Base-by-base conservation (phyloP, 495 filamentous ascomycete genomes). In the Tuber calosporum region DNA sequence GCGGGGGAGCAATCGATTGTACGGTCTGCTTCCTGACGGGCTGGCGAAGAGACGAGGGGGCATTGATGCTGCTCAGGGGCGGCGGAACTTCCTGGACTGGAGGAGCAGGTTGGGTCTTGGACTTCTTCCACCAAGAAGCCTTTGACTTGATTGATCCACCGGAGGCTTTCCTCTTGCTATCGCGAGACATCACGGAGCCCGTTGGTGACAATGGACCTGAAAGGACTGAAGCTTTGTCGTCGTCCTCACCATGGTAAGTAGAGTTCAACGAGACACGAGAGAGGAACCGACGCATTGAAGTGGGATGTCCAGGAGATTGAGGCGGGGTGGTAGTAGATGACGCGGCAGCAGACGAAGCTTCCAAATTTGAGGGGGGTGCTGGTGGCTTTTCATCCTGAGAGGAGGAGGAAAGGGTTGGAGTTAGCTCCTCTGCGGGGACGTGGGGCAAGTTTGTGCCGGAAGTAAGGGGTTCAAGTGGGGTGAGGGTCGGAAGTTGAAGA, bases 1-100 rank as follows among this genome's bases (percentile, higher is more conserved):
- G 88, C 19, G 88, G 87, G 67, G 88, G 88, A 40, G 79, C 72
- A 75, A 81, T 81, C 20, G 79, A 73, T 53, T 79, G 78, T 30
- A 80, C 78, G 11, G 68, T 74, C 45, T 58, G 73, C 20, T 62
- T 78, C 19, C 74, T 48, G 41, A 71, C 38, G 19, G 86, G 84
- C 62, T 84, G 84, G 69, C 75, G 79, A 37, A 84, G 82, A 68
- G 84, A 83, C 67, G 69, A 39, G 69, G 67, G 36, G 13, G n/a
- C 11, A 5, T 62, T 34, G 53, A 62, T 62, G 53, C 34, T 62
- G 53, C 11, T 34, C 26, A 15, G 42, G 17, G 42, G 30, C 2
- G 77, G 42, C n/a, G 62, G 75, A 70, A 69, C 78, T 79, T 79
- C 70, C 72, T 81, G 37, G 77, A 72, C 30, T 74, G 71, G 72